Base-by-base conservation (phyloP, 176 grass and related monocot genomes). In the Neostapfia colusana region DNA sequence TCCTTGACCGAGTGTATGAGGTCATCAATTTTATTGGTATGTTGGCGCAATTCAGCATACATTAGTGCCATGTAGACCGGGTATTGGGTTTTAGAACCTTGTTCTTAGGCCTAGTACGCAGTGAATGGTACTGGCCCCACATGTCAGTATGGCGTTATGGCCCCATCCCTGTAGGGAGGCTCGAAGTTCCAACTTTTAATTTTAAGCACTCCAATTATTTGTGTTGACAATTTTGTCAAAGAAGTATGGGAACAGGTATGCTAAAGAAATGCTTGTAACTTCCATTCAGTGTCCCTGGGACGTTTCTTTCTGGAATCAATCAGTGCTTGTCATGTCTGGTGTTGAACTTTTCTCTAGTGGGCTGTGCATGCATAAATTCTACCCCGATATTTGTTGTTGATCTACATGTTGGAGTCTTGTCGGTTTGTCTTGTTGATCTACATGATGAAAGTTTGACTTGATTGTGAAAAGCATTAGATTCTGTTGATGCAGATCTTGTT, bases 181-280 rank as follows among this genome's bases (percentile, higher is more conserved):
- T 72, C 85, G 21, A 82, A 58, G 17, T 76, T 81, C 69, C 69
- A n/a, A n/a, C n/a, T n/a, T n/a, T n/a, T n/a, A n/a, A n/a, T n/a
- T n/a, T n/a, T n/a, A 43, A 87, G 65, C 61, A 76, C 78, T 65
- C 14, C 79, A 87, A 87, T 79, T 87, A 79, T 87, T 73, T 67
- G 59, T 82, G 74, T 82, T 72, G 85, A 83, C 79, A 78, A 83
- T 78, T 73, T 82, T 83, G 74, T 44, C 85, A 83, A 73, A 83
- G 74, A 20, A 78, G 41, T 48, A 73, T 70, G n/a, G 58, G 59
- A 36, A 50, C n/a, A 65, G 59, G 45, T 41, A 59, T 50, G 24
- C 31, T 78, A 73, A 72, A 44, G 23, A 63, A 81, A 64, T 70
- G 72, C 38, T 81, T 36, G 16, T 54, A 42, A 66, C 16, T 39